Base-by-base conservation (phyloP, 1,284 basidiomycete species). In the Retiboletus flavoniger region DNA sequence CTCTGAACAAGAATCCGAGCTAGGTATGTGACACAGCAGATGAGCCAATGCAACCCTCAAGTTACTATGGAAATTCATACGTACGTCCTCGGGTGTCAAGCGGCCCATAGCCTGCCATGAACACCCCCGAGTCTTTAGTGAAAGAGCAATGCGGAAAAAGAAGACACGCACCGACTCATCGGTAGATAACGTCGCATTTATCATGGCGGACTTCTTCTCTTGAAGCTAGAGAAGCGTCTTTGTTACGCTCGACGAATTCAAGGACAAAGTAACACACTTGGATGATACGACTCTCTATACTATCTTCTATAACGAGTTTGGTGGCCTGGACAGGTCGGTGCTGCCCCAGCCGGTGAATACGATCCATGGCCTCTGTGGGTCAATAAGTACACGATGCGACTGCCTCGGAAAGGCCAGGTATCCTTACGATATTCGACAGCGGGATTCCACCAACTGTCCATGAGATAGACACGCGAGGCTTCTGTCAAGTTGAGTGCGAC, bases 271-370 rank as follows among this genome's bases (percentile, higher is more conserved):
- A 21, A 54, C 73, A 45, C 50, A 84, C 82, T 72, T 89, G 87
- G n/a, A 91, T 78, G 60, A 97, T 96, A 59, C 94, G 87, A 65
- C 90, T 91, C 72, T 99, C 96, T 61, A 99, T 98, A 60, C 91
- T 94, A 70, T 99, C 95, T 71, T 98, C 95, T 51, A 98, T 83
- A 29, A 98, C 91, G 35, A 98, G 80, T 67, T 98, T 95, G 70
- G 94, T 93, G 14, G 95, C 94, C 63, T 91, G 83, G 45, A 98
- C 92, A 3, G 96, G 95, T 24, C 96, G 83, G 63, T 88, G 90
- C 72, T 98, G 95, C 17, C 93, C 94, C 34, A 96, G 77, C 59
- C 93, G 87, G 73, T 95, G 92, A 55, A 95, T 95, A 55, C 95
- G 89, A 72, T 98, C 95, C 94, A 97, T 97, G 3, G 95, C 95